Conservation (phyloP, 2,329 filamentous ascomycete genomes). For the Albophoma yamanashiensis region DNA sequence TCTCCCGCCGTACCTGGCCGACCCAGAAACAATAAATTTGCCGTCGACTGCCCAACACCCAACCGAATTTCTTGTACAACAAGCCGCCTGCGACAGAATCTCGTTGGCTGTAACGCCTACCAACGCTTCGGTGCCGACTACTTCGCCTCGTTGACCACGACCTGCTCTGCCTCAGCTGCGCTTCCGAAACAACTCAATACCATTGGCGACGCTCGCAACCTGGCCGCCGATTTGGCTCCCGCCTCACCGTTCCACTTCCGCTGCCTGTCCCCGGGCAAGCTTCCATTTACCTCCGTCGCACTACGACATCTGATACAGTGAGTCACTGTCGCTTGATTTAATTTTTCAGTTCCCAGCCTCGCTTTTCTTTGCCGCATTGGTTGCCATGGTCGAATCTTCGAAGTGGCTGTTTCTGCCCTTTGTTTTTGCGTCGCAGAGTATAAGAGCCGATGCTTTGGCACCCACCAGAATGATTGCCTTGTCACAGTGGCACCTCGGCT, state of each 20-base stretch:
- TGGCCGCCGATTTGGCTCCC: constrained; percentile 19
- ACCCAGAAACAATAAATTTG: background rate
- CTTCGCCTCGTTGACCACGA: constrained; percentile 18
- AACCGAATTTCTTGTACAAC: constrained; percentile 6
- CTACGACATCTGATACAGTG: constrained; percentile 18
- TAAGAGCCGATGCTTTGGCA: background rate
- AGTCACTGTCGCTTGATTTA: constrained; percentile 21
- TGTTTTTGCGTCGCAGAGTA: background rate
- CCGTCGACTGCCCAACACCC: constrained; percentile 9
- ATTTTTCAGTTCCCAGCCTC: constrained; percentile 5
- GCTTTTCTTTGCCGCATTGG: constrained; percentile 4
- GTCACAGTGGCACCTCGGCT: background rate
- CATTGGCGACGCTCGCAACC: constrained; percentile 24
- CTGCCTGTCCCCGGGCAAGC: constrained; percentile 9
- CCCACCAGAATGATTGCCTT: background rate
- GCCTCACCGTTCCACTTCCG: constrained; percentile 2
- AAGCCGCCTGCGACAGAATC: constrained; percentile 15
- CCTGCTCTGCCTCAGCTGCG: constrained; percentile 13
- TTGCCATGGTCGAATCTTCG: background rate
- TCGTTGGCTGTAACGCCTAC: constrained; percentile 19
- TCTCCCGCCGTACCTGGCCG: background rate
- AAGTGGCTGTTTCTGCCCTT: background rate
- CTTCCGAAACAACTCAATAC: constrained; percentile 20
- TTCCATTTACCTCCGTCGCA: constrained; percentile 14
- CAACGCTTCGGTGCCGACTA: constrained; percentile 23